Base-by-base conservation (phyloP, 2,329 filamentous ascomycete genomes). In the Fusarium illudens region DNA sequence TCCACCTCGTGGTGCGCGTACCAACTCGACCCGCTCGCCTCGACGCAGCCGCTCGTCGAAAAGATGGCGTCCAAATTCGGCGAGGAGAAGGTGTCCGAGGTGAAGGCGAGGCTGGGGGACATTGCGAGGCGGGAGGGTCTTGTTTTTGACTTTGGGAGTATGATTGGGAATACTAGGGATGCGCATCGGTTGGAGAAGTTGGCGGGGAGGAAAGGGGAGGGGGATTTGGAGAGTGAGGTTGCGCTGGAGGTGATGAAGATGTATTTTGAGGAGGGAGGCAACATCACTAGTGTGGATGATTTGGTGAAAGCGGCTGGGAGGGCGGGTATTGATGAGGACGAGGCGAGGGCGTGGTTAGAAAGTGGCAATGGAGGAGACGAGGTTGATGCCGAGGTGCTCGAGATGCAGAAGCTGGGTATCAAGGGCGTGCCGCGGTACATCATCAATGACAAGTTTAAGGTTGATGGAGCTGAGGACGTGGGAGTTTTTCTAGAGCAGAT, bases 1-100 rank as follows among this genome's bases (percentile, higher is more conserved):
- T 85, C 84, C 48, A 87, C 92, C 13, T 86, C 84, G 64, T 97
- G 92, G 92, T 84, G 87, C 64, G 91, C 93, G 2, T 97, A 92
- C 81, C 94, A 95, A 77, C 86, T 97, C 54, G 89, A 94, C 74
- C 91, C 92, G 0, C 82, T 87, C 1, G 85, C 90, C 20, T 69
- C 72, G 36, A 81, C 84, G 6, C 73, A 85, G 4, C 82, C 85
- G 17, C 76, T 85, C 39, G 71, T 65, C 3, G 83, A 77, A 65
- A 86, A 86, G 75, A 90, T 91, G 76, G 81, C 81, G 12, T 75
- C 80, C 20, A 90, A 89, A 65, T 94, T 94, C 77, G 92, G 92
- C 33, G 79, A 84, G 15, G 86, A 89, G 42, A 85, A 89, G 33
- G 80, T 87, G 1, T 74, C 79, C 0, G 83, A 85, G 67, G 87